Conservation (phyloP, 2,329 filamentous ascomycete genomes). For the Diaporthe longicolla region DNA sequence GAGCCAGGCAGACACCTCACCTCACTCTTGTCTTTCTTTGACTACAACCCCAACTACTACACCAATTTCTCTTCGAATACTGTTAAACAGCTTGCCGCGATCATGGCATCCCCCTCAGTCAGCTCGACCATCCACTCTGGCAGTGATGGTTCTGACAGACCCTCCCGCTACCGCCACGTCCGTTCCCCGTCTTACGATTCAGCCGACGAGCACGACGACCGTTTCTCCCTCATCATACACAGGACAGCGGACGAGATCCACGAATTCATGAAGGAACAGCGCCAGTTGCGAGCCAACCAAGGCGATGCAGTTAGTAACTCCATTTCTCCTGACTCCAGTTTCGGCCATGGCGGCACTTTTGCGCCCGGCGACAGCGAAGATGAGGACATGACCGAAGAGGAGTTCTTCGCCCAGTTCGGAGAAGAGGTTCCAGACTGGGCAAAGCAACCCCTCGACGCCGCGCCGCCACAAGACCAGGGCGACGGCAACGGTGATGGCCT, state of each 20-base stretch:
- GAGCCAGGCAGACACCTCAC: constrained; percentile 21
- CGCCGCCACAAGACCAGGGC: background rate
- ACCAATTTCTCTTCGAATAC: background rate
- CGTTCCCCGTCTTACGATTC: too few relatives aligned
- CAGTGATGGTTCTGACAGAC: constrained; percentile 8
- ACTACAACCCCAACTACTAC: background rate
- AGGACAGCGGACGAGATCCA: background rate
- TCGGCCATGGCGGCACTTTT: background rate
- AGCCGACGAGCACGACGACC: too few relatives aligned
- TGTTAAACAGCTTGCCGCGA: background rate
- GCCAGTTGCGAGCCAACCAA: background rate
- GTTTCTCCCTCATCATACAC: background rate
- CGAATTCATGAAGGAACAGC: background rate
- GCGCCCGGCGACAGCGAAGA: background rate
- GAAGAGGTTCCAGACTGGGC: background rate
- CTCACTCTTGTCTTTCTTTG: background rate
- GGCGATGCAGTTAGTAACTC: constrained; percentile 10
- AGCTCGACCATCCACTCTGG: constrained; percentile 5
- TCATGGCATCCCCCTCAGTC: constrained; percentile 15
- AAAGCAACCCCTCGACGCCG: background rate
- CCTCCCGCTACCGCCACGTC: background rate
- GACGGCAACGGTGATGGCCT: background rate
- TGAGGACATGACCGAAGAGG: constrained; percentile 19
- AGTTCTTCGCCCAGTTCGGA: constrained; percentile 13
- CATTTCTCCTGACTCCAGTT: background rate